Conservation (phyloP, 441 rosid species). For the Corymbia citriodora region DNA sequence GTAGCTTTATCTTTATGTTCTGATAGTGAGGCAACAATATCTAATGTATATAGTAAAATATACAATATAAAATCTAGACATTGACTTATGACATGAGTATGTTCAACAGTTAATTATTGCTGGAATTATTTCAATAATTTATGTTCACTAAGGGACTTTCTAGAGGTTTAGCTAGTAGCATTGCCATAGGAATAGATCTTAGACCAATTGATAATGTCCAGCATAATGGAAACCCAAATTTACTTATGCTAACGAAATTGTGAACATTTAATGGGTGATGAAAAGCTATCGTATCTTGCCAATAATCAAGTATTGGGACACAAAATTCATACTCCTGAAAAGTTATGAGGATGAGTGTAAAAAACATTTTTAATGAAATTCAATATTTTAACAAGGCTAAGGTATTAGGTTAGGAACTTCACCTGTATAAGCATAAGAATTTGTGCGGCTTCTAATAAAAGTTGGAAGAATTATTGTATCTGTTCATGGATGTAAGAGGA, state of each 20-base stretch:
- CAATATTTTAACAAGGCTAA: neutral
- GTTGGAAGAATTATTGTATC: too few relatives aligned
- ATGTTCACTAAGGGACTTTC: neutral
- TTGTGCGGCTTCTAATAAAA: neutral
- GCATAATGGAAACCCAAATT: neutral
- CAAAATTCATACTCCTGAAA: neutral
- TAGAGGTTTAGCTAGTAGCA: neutral
- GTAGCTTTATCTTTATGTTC: neutral
- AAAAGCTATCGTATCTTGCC: fast-evolving
- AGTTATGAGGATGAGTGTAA: neutral
- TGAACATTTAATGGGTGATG: neutral
- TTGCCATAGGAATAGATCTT: neutral
- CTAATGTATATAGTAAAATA: neutral
- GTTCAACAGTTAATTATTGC: neutral
- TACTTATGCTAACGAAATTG: neutral
- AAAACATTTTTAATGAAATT: too few relatives aligned
- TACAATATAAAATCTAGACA: neutral
- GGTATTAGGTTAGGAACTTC: neutral
- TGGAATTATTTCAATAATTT: neutral
- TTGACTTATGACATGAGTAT: neutral
- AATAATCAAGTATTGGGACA: neutral
- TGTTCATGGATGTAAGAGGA: neutral
- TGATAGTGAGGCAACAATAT: fast-evolving
- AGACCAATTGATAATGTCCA: neutral
- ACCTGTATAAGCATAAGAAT: neutral